Evolutionary conservation across 257 asterid species (phyloP).

Genomic region (Phtheirospermum japonicum): DNA sequence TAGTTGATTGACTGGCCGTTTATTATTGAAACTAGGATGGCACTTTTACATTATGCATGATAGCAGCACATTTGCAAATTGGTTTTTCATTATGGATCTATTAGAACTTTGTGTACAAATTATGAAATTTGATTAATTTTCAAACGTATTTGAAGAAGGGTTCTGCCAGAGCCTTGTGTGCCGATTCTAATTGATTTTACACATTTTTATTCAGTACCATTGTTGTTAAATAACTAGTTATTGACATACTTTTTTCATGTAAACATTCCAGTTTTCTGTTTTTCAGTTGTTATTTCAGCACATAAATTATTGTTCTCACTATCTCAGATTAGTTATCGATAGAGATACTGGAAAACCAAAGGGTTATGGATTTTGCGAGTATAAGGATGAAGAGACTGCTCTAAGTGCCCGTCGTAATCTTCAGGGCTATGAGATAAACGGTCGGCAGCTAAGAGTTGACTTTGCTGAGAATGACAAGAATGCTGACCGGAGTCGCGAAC

Average conservation of each 20-base stretch:
- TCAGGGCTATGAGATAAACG: slow-evolving; percentile 85
- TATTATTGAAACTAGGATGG: slow-evolving; percentile 8
- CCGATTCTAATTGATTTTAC: background rate
- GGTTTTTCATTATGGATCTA: background rate
- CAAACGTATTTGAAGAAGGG: background rate
- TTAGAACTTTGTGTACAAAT: background rate
- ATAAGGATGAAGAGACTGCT: slow-evolving; percentile 96
- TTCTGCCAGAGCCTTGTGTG: background rate
- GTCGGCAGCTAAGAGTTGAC: slow-evolving; percentile 93
- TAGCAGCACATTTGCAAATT: background rate
- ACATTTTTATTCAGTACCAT: background rate
- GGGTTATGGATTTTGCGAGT: slow-evolving; percentile 97
- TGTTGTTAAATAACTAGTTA: background rate
- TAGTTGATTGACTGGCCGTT: slow-evolving; percentile 7
- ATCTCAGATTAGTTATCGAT: slow-evolving; percentile 76
- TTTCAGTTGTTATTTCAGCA: background rate
- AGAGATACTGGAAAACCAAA: slow-evolving; percentile 97
- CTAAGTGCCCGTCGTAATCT: slow-evolving; percentile 96
- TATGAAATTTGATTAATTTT: background rate
- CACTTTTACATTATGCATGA: background rate
- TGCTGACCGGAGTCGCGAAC: slow-evolving; percentile 71
- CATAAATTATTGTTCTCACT: background rate
- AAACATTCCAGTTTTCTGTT: no score
- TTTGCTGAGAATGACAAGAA: slow-evolving; percentile 94
- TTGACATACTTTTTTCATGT: background rate